These are phyloP conservation scores for Trypethelium eluteriae DNA, from an alignment of 495 filamentous ascomycete genomes.

Conservation along the genomic window DNA sequence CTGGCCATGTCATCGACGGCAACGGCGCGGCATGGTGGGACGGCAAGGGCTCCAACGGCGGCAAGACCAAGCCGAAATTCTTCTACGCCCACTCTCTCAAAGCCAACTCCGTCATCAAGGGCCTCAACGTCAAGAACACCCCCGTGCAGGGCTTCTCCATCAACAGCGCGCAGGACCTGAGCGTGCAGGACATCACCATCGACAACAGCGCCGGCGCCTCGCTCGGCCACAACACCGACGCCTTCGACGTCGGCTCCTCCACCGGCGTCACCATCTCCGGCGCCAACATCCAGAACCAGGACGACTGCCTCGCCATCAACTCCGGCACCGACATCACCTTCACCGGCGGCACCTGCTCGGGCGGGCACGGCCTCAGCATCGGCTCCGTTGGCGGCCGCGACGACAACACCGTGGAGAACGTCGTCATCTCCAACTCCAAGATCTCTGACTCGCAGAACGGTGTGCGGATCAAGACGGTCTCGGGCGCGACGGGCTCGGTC, in stretches of 20 bases:
- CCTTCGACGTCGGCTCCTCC: constrained; percentile 51
- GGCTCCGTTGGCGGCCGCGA: constrained; percentile 59
- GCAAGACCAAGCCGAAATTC: constrained; percentile 53
- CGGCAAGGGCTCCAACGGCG: constrained; percentile 45
- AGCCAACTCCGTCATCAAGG: constrained; percentile 39
- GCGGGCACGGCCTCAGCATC: constrained; percentile 56
- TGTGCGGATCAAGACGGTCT: constrained; percentile 59
- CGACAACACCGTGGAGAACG: constrained; percentile 52
- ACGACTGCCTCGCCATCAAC: constrained; percentile 59
- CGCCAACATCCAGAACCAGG: constrained; percentile 54
- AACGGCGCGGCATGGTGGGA: constrained; percentile 49
- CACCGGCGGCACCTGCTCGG: constrained; percentile 47
- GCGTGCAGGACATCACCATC: constrained; percentile 47
- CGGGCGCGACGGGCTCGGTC: constrained; percentile 49
- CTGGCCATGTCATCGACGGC: constrained; percentile 41
- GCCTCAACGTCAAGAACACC: constrained; percentile 47
- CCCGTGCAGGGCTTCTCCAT: constrained; percentile 58
- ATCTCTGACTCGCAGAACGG: constrained; percentile 51
- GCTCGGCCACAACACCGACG: constrained; percentile 58
- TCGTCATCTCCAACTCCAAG: constrained; percentile 47
- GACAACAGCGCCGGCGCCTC: constrained; percentile 54
- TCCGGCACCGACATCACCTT: constrained; percentile 51
- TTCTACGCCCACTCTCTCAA: constrained; percentile 44
- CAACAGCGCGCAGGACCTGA: constrained; percentile 43
- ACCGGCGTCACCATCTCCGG: constrained; percentile 45